Percentiles rank a stretch among this genome's conserved stretches.
phyloP scores from a whole-genome alignment of 306 rosid genomes.

The Prunus davidiana region DNA sequence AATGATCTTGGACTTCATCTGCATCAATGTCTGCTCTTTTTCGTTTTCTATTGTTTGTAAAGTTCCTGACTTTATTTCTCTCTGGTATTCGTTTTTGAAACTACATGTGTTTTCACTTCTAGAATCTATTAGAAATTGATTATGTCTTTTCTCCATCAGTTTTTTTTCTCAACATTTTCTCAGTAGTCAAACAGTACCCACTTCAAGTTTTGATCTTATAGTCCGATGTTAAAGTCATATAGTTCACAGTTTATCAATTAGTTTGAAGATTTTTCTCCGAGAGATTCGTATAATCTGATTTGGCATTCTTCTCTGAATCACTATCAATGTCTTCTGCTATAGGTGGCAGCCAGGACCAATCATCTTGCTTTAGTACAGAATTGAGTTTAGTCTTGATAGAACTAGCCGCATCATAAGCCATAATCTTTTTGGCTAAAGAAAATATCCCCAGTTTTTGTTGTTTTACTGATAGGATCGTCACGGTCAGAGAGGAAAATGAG shows the following conservation, averaged over 20 bases:
- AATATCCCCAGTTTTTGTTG: not conserved
- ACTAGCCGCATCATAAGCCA: no score
- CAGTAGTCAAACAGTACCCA: not conserved
- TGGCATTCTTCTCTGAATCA: not conserved
- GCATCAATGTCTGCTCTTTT: not conserved
- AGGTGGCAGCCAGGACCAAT: no score
- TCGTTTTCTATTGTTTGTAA: not conserved
- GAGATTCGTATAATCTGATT: not conserved
- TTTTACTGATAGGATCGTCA: no score
- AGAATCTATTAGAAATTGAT: not conserved
- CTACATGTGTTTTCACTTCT: not conserved
- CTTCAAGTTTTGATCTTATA: not conserved
- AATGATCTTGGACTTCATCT: not conserved
- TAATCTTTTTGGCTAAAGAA: not conserved
- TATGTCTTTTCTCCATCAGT: not conserved
- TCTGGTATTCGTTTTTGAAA: not conserved
- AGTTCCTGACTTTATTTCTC: not conserved
- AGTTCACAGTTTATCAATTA: not conserved
- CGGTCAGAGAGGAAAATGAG: no score
- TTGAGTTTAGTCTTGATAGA: not conserved
- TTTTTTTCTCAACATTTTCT: not conserved
- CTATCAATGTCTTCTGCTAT: not conserved
- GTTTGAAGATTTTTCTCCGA: not conserved
- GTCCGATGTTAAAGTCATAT: not conserved
- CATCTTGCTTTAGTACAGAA: not conserved